Conservation (phyloP, 2,329 filamentous ascomycete species). For the Epichloe gansuensis region DNA sequence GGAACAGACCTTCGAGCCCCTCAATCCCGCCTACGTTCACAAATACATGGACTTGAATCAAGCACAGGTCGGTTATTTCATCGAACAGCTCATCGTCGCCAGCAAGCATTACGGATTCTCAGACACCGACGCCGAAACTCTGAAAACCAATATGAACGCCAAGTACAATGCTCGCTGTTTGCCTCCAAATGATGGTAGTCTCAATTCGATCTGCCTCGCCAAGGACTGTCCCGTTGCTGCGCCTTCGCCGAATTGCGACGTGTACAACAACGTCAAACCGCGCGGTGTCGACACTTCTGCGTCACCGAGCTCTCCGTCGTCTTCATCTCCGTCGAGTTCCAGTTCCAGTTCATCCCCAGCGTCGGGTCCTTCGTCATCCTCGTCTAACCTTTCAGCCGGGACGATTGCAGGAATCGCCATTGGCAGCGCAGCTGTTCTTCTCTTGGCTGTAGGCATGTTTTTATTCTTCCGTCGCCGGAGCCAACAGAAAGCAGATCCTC, state of each 20-base stretch:
- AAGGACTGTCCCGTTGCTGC: conserved; percentile 16
- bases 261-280: conserved; percentile 13
- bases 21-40: conserved; percentile 19
- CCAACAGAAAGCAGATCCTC: background rate
- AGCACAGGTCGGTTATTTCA: conserved; percentile 19
- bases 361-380: background rate
- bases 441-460: conserved; percentile 10
- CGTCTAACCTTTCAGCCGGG: conserved; percentile 5
- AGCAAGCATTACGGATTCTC: conserved; percentile 18
- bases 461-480: conserved; percentile 10
- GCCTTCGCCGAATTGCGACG: conserved; percentile 15
- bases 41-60: conserved; percentile 21
- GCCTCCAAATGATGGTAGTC: conserved; percentile 11
- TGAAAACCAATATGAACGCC: conserved; percentile 14
- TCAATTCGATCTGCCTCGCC: conserved; percentile 18
- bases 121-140: conserved; percentile 12
- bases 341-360: background rate
- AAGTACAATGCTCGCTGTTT: conserved; percentile 18
- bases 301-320: background rate
- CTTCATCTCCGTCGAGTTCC: background rate
- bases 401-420: conserved; percentile 17
- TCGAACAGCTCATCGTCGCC: conserved; percentile 16
- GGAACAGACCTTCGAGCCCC: conserved; percentile 7
- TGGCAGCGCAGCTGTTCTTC: conserved; percentile 12
- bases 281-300: conserved; percentile 7